Conservation (phyloP, 2,329 filamentous ascomycete species). For the Cladosporium sphaerospermum region DNA sequence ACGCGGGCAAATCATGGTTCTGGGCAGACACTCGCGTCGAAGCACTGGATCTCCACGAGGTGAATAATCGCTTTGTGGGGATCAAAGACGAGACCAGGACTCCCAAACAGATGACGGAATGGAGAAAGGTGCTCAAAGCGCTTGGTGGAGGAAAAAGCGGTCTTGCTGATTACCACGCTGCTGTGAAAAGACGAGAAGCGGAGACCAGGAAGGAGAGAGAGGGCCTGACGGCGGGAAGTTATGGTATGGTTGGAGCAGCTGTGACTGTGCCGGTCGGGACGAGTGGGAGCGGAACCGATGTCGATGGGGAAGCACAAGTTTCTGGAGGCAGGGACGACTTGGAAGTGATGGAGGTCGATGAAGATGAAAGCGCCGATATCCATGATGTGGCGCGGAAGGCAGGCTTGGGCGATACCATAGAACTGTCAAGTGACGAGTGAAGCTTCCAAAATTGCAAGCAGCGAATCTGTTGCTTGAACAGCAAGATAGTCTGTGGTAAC, state of each 20-base stretch:
- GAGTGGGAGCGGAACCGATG: not conserved
- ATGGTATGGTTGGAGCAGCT: conserved; percentile 10
- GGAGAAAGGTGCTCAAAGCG: conserved; percentile 23
- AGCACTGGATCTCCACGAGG: conserved; percentile 48
- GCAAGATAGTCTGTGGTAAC: no score
- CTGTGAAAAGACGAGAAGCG: conserved; percentile 15
- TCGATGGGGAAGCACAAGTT: not conserved
- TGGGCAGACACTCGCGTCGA: conserved; percentile 53
- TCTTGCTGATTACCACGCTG: conserved; percentile 22
- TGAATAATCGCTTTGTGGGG: conserved; percentile 50
- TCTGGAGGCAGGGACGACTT: not conserved
- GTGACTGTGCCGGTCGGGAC: not conserved
- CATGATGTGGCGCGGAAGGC: no score
- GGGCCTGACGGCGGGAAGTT: conserved; percentile 6
- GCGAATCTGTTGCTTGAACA: no score
- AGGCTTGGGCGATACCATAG: no score
- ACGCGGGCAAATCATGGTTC: conserved; percentile 44
- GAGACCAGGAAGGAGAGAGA: conserved; percentile 15
- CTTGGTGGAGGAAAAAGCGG: conserved; percentile 24
- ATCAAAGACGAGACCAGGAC: conserved; percentile 11
- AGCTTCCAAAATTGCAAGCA: no score
- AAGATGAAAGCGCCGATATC: not conserved
- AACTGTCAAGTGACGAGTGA: no score
- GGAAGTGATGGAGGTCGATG: not conserved
- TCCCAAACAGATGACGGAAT: conserved; percentile 17